These are phyloP conservation scores for Emmonsiellopsis sp. DNA, from an alignment of 2,329 filamentous ascomycete genomes.

Conservation along the genomic window DNA sequence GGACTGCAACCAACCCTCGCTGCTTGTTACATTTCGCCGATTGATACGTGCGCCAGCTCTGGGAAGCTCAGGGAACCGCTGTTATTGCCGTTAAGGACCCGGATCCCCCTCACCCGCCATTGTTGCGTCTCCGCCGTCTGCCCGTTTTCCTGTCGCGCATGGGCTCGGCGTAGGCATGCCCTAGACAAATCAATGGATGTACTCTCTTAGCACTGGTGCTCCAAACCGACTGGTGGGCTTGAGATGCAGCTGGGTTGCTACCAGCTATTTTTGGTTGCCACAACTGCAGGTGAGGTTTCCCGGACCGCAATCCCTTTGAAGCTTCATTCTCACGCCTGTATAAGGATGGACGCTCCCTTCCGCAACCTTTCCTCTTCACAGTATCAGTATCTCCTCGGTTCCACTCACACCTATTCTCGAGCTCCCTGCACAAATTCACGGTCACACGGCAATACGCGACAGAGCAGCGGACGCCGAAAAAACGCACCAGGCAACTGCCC, in stretches of 20 bases:
- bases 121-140: too few species aligned
- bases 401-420: not conserved
- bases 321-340: not conserved
- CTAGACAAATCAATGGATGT: slow-evolving; percentile 8
- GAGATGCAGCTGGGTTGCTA: not conserved
- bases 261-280: not conserved
- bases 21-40: too few species aligned
- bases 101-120: too few species aligned
- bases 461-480: not conserved
- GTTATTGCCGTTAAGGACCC: too few species aligned
- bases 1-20: too few species aligned
- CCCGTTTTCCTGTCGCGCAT: too few species aligned
- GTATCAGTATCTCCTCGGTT: not conserved
- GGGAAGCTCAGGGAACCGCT: too few species aligned
- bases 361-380: not conserved
- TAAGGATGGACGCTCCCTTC: not conserved
- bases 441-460: not conserved
- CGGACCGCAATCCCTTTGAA: not conserved
- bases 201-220: slow-evolving; percentile 5
- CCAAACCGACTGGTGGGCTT: slow-evolving; percentile 3
- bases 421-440: not conserved
- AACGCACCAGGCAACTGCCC: not conserved
- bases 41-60: too few species aligned
- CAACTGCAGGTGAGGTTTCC: not conserved
- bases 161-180: too few species aligned